Percentiles rank a stretch among this genome's conserved stretches.
Conservation (phyloP, 2,329 filamentous ascomycete genomes). For the Penicillium sp. region DNA sequence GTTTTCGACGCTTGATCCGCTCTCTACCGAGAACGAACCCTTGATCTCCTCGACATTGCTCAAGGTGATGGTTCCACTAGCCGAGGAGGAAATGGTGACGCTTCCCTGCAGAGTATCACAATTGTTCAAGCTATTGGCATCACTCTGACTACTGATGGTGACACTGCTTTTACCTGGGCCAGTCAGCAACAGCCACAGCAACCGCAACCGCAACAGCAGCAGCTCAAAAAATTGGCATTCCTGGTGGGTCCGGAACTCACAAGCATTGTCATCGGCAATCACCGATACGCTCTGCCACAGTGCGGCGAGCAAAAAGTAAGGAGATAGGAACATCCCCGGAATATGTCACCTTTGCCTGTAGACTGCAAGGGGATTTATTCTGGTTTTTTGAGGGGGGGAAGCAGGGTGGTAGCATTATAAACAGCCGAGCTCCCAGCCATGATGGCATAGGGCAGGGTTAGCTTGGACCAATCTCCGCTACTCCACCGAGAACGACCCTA, state of each 20-base stretch:
- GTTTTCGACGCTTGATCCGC: conserved; percentile 18
- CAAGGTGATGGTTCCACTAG: conserved; percentile 44
- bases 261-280: conserved; percentile 9
- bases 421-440: background rate
- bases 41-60: conserved; percentile 41
- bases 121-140: conserved; percentile 36
- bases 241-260: background rate
- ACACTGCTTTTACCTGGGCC: conserved; percentile 45
- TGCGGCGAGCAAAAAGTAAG: conserved; percentile 1
- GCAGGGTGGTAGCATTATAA: background rate
- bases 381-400: background rate
- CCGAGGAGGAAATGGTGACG: conserved; percentile 43
- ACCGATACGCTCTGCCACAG: conserved; percentile 12
- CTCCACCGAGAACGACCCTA: background rate
- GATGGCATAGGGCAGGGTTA: conserved; percentile 1
- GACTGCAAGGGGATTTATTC: background rate
- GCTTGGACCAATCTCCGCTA: conserved; percentile 3
- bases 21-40: conserved; percentile 27
- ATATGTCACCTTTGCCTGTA: background rate
- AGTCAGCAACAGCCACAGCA: no score
- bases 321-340: conserved; percentile 7
- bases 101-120: conserved; percentile 47
- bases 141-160: conserved; percentile 46
- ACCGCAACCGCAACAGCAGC: no score
- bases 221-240: no score